Base-by-base conservation (phyloP, 257 asterid species). In the Rehmannia glutinosa region DNA sequence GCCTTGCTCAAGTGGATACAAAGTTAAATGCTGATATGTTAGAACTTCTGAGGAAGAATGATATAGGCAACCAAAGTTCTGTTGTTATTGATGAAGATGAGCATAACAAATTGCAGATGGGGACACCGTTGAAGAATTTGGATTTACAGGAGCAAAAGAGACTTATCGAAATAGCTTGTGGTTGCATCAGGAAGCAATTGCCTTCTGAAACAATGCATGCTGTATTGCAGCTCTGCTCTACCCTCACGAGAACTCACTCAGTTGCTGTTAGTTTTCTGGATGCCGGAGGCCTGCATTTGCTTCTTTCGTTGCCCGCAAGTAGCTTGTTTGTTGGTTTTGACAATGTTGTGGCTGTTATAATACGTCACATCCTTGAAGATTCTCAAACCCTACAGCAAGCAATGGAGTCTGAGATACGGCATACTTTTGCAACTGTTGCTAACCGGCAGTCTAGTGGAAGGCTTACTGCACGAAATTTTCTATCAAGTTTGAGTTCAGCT, bases 391-490 rank as follows among this genome's bases (percentile, higher is more conserved):
- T 92, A 30, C 98, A 89, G 83, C 96, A 87, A 79, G 96, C 97
- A 59, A 92, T 92, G 98, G 98, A 92, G 78, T 83, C 97, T 71
- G 98, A 92, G 82, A 92, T 92, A 79, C 85, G 92, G 52, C 95
- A 87, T 46, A 87, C 84, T 79, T 84, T 92, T 71, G 77, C 73
- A 16, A 80, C 95, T 74, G 95, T 85, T 62, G 81, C 95, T 46
- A 92, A 83, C 73, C 74, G 98, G 61, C 98, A 89, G 81, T 72
- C 96, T 39, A 84, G 77, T 69, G 98, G 98, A 73, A 84, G 98
- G 82, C 89, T 92, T 74, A 84, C 96, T 5, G 81, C 96, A 4
- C 83, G 96, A 17, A 87, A 79, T 77, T 89, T 92, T 74, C 84
- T 92, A 39, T 80, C 84, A 7, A 92, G 77, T 80, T 80, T 92